Conservation (phyloP, 2,329 filamentous ascomycete species). For the Fusarium abutilonis region DNA sequence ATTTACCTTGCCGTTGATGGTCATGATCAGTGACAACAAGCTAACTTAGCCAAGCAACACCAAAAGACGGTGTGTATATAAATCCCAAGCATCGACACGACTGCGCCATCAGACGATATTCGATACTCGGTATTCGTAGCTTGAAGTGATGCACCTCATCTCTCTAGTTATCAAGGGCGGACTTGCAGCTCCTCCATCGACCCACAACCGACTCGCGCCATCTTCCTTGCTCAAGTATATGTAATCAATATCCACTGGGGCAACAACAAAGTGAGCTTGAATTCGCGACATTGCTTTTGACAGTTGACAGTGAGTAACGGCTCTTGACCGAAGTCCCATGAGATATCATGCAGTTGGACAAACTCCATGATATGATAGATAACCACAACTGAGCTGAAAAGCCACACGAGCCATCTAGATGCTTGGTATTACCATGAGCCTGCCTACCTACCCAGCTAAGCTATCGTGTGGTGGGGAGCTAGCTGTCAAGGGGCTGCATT, state of each 20-base stretch:
- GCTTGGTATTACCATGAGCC: not conserved
- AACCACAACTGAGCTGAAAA: slow-evolving; percentile 1
- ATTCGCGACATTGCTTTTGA: not conserved
- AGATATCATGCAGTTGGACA: too few relatives aligned
- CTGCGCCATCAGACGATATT: slow-evolving; percentile 1
- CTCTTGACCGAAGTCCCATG: too few relatives aligned
- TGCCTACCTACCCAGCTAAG: too few relatives aligned
- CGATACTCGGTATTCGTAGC: not conserved
- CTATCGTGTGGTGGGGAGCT: slow-evolving; percentile 21
- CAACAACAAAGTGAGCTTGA: not conserved
- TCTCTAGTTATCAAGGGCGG: slow-evolving; percentile 8
- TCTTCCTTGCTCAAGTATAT: slow-evolving; percentile 1
- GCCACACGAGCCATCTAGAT: not conserved
- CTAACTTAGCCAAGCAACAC: not conserved
- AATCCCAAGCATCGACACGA: not conserved
- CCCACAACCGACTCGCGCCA: slow-evolving; percentile 4
- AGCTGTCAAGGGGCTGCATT: slow-evolving; percentile 19
- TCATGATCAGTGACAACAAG: too few relatives aligned
- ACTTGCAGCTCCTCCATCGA: slow-evolving; percentile 24
- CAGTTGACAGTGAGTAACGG: not conserved
- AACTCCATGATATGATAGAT: slow-evolving; percentile 2
- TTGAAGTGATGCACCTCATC: not conserved
- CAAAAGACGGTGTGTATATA: slow-evolving; percentile 36
- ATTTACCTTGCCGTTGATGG: not conserved
- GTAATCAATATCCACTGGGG: slow-evolving; percentile 14